Percentiles rank a stretch among this genome's conserved stretches.
These are phyloP conservation scores for Lepraria neglecta DNA, from an alignment of 495 filamentous ascomycete genomes.

Conservation along the genomic window DNA sequence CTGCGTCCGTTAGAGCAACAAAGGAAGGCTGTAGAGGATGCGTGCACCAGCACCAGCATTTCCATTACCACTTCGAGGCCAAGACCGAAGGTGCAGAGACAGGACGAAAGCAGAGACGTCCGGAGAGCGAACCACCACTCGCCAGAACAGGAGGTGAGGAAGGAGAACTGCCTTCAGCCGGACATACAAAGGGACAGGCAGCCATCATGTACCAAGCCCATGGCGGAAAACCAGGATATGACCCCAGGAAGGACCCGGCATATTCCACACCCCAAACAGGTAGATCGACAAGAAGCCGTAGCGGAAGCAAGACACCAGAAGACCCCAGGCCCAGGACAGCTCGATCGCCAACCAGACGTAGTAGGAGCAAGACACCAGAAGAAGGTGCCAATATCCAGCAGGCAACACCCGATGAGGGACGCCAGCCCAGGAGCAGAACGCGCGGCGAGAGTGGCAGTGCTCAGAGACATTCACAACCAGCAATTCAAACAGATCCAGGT, in stretches of 20 bases:
- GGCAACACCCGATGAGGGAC: not conserved
- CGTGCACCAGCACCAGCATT: conserved; percentile 48
- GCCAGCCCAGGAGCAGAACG: conserved; percentile 2
- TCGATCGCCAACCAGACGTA: not conserved
- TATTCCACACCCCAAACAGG: not conserved
- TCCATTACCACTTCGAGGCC: conserved; percentile 22
- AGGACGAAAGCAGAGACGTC: conserved; percentile 11
- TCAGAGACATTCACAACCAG: conserved; percentile 6
- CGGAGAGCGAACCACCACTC: conserved; percentile 15
- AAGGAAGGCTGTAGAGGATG: conserved; percentile 28
- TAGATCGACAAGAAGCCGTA: not conserved
- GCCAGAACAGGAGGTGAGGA: not conserved
- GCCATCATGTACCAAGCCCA: conserved; percentile 1
- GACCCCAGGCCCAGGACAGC: not conserved
- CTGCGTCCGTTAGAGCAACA: conserved; percentile 30
- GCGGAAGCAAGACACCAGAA: not conserved
- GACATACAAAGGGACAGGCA: conserved; percentile 2
- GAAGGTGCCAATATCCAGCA: not conserved
- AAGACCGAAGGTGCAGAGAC: conserved; percentile 17
- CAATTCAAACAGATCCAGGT: not conserved
- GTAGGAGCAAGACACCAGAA: not conserved
- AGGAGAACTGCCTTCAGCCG: not conserved
- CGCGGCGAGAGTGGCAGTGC: conserved; percentile 7
- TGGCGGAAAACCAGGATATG: conserved; percentile 2
- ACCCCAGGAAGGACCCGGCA: not conserved